phyloP scores from a whole-genome alignment of 768 basidiomycete genomes.

The Ramaria rubella region DNA sequence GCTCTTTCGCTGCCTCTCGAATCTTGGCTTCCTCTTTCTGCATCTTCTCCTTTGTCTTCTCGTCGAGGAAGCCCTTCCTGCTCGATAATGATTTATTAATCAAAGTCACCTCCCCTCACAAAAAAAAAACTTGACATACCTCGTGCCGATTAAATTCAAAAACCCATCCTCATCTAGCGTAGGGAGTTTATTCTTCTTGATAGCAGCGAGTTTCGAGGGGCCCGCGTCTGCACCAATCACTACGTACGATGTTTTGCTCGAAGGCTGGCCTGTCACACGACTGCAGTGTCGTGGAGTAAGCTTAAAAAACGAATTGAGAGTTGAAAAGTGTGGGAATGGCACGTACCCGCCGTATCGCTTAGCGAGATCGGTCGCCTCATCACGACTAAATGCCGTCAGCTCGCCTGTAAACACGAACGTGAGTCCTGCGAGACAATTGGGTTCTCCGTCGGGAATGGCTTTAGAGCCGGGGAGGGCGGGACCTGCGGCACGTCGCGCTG shows the following conservation, averaged over 20 bases:
- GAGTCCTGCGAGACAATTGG: conserved; percentile 74
- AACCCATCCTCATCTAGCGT: conserved; percentile 87
- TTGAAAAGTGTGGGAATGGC: neutral
- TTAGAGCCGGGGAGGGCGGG: conserved; percentile 57
- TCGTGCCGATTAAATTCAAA: conserved; percentile 69
- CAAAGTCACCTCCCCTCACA: neutral
- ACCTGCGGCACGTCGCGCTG: conserved; percentile 50
- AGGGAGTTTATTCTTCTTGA: conserved; percentile 70
- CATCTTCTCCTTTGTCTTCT: conserved; percentile 74
- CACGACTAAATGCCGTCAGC: conserved; percentile 75
- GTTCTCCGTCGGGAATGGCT: conserved; percentile 62
- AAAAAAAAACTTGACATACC: conserved; percentile 41
- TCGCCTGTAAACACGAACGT: conserved; percentile 97
- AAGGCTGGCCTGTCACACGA: conserved; percentile 81
- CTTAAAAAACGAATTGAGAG: too few relatives aligned
- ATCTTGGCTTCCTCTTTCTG: conserved; percentile 77
- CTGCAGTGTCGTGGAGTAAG: conserved; percentile 33
- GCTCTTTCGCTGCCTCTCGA: conserved; percentile 61
- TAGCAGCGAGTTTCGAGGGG: conserved; percentile 77
- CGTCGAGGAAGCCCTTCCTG: conserved; percentile 46
- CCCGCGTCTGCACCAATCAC: conserved; percentile 86
- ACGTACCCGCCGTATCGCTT: conserved; percentile 91
- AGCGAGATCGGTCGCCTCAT: conserved; percentile 80
- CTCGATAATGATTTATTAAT: neutral
- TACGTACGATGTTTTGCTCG: conserved; percentile 84